Conservation (phyloP, 163 green algal species). For the Scenedesmus sp. region DNA sequence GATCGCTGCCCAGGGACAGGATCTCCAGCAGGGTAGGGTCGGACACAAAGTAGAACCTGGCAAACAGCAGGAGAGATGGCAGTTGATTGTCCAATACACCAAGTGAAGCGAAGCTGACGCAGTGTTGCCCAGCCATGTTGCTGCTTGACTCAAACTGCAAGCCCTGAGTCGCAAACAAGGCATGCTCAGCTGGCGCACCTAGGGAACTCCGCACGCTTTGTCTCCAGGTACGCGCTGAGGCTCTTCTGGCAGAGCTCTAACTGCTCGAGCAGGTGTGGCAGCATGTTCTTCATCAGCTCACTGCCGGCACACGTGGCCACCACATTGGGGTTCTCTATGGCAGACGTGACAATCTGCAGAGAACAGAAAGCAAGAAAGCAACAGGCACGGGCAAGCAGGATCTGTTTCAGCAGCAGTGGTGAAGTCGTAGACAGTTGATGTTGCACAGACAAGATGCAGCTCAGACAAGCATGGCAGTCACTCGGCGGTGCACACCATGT, state of each 20-base stretch:
- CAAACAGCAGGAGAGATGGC: background rate
- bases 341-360: constrained; percentile 82
- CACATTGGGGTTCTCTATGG: constrained; percentile 87
- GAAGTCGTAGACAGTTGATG: background rate
- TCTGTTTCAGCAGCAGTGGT: background rate
- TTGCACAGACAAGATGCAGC: background rate
- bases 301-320: constrained; percentile 76
- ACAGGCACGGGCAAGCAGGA: background rate
- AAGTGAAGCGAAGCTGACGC: background rate
- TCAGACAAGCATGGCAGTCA: background rate
- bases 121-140: background rate
- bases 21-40: constrained; percentile 97
- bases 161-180: background rate
- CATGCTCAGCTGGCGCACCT: constrained; percentile 35
- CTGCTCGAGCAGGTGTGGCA: constrained; percentile 94
- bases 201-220: constrained; percentile 91
- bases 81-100: background rate
- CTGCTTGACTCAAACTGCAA: no score
- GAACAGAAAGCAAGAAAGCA: background rate
- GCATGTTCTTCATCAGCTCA: constrained; percentile 93
- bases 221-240: constrained; percentile 93
- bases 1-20: constrained; percentile 93
- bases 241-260: constrained; percentile 97
- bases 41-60: constrained; percentile 97
- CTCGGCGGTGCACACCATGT: no score